Conservation (phyloP, 371 early-diverging fungal species). For the Mucor mucedo region DNA sequence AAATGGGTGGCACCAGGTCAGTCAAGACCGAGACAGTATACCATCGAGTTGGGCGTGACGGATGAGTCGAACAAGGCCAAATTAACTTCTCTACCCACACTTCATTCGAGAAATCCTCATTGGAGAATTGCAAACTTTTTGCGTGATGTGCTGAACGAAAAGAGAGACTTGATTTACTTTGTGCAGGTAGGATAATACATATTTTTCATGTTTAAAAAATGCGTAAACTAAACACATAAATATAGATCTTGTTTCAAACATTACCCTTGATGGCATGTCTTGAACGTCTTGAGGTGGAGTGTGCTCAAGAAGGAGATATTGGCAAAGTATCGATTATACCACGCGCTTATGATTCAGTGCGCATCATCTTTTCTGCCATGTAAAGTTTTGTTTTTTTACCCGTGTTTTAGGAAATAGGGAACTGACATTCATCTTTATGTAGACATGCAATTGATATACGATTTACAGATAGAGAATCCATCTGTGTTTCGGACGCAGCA, state of each 20-base stretch:
- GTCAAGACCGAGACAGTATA: conserved; percentile 39
- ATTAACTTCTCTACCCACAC: conserved; percentile 15
- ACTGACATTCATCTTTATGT: not conserved
- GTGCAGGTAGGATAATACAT: conserved; percentile 40
- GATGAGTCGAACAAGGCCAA: conserved; percentile 18
- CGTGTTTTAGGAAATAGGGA: too few species aligned
- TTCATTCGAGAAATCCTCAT: conserved; percentile 47
- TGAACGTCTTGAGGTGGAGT: conserved; percentile 41
- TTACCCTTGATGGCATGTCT: conserved; percentile 51
- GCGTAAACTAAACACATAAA: not conserved
- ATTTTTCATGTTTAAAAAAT: not conserved
- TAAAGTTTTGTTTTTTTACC: not conserved
- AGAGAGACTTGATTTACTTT: conserved; percentile 48
- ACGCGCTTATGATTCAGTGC: conserved; percentile 56
- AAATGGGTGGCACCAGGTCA: conserved; percentile 40
- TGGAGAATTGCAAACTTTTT: conserved; percentile 45
- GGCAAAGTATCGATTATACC: conserved; percentile 59
- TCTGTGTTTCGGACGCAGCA: conserved; percentile 50
- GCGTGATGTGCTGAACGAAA: conserved; percentile 49
- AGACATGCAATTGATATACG: conserved; percentile 47
- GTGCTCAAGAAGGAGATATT: conserved; percentile 37
- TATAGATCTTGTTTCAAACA: conserved; percentile 50
- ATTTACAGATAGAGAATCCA: conserved; percentile 37
- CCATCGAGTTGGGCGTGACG: conserved; percentile 30
- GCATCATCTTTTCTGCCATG: conserved; percentile 59